These are phyloP conservation scores for Ganoderma sp. DNA, from an alignment of 1,284 basidiomycete species.

Conservation along the genomic window DNA sequence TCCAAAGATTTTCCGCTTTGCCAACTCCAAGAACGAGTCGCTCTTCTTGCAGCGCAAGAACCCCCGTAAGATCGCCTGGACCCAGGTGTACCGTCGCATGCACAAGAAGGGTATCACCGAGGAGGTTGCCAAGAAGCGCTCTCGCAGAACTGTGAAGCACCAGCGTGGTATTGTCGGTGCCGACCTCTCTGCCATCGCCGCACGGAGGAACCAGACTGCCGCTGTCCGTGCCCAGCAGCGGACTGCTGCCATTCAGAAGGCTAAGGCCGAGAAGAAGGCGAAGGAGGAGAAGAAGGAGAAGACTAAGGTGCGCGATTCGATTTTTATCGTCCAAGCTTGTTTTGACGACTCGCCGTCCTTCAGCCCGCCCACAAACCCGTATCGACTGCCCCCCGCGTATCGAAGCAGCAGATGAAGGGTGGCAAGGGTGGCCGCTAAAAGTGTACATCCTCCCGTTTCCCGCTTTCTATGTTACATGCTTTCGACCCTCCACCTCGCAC, in stretches of 20 bases:
- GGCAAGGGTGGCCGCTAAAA: constrained; percentile 73
- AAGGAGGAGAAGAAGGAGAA: constrained; percentile 92
- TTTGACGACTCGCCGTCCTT: background rate
- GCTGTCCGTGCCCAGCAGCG: constrained; percentile 85
- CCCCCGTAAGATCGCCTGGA: constrained; percentile 99
- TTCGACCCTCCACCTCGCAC: constrained; percentile 34
- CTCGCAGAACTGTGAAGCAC: constrained; percentile 96
- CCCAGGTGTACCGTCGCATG: constrained; percentile 94
- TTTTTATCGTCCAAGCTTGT: background rate
- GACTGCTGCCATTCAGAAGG: constrained; percentile 87
- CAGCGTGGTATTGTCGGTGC: constrained; percentile 98
- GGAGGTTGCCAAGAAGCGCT: constrained; percentile 99
- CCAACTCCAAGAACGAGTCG: constrained; percentile 89
- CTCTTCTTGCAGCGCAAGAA: constrained; percentile 99
- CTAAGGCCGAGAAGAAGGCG: constrained; percentile 94
- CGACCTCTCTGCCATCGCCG: constrained; percentile 89
- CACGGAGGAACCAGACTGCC: constrained; percentile 90
- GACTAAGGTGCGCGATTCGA: constrained; percentile 65
- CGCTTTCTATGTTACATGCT: constrained; percentile 35
- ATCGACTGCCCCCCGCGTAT: constrained; percentile 79
- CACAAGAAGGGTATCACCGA: constrained; percentile 99
- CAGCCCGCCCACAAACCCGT: constrained; percentile 49
- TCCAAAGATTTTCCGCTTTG: constrained; percentile 88
- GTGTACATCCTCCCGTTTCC: constrained; percentile 29
- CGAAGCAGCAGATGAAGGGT: constrained; percentile 97